These are phyloP conservation scores for Amanita subjunquillea DNA, from an alignment of 768 basidiomycete genomes.

Conservation along the genomic window DNA sequence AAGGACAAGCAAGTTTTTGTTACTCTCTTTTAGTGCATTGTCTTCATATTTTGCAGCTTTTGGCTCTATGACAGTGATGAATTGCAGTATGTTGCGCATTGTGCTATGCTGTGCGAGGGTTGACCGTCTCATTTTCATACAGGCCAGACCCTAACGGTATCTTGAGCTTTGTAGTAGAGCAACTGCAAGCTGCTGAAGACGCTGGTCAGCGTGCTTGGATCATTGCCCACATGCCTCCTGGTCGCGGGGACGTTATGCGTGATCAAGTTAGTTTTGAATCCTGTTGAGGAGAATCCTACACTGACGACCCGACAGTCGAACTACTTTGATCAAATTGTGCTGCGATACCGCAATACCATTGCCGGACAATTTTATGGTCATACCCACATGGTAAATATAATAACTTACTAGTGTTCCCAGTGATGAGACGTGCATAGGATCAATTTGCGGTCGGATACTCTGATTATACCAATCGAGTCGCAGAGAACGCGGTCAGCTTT, in stretches of 20 bases:
- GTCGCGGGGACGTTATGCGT: slow-evolving; percentile 33
- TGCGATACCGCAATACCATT: slow-evolving; percentile 48
- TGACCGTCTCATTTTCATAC: neutral
- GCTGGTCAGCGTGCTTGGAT: slow-evolving; percentile 53
- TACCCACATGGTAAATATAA: slow-evolving; percentile 29
- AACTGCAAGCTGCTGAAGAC: slow-evolving; percentile 52
- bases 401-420: neutral
- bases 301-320: slow-evolving; percentile 26
- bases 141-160: slow-evolving; percentile 50
- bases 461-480: slow-evolving; percentile 34
- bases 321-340: slow-evolving; percentile 52
- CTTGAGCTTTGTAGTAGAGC: slow-evolving; percentile 37
- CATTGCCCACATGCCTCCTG: slow-evolving; percentile 49
- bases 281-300: neutral
- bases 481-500: slow-evolving; percentile 34
- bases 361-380: slow-evolving; percentile 57
- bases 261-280: slow-evolving; percentile 32
- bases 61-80: slow-evolving; percentile 49
- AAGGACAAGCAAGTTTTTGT: slow-evolving; percentile 34
- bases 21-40: neutral
- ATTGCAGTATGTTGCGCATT: slow-evolving; percentile 23
- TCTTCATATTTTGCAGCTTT: slow-evolving; percentile 25
- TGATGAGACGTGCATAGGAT: slow-evolving; percentile 23
- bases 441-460: slow-evolving; percentile 53
- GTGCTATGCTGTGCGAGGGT: neutral